Base-by-base conservation (phyloP, 108 stramenopile genomes). In the Nannochloropsis salina region DNA sequence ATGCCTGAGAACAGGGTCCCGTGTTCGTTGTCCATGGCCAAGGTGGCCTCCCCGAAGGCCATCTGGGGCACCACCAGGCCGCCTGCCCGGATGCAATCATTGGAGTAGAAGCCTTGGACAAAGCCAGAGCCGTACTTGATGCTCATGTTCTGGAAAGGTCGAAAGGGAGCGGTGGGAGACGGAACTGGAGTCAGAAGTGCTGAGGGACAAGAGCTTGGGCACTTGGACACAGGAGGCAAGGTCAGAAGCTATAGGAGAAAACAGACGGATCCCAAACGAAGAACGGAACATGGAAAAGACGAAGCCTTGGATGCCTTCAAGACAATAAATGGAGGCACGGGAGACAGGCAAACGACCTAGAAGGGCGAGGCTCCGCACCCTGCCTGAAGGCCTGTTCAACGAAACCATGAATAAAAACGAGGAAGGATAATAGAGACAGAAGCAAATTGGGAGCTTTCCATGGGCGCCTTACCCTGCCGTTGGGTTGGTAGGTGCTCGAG, bases 401-500 rank as follows among this genome's bases (percentile, higher is more conserved):
- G n/a, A 74, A 74, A n/a, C 61, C 15, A 74, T 1, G 4, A 74
- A n/a, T n/a, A 1, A 1, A 51, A 51, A 15, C 15, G 61, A 74
- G 61, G 61, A n/a, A 74, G 61, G 2, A 6, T n/a, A 2, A n/a
- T 15, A 74, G 61, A n/a, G 61, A 74, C 20, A n/a, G 2, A 74
- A n/a, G 6, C 20, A 74, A n/a, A 31, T 31, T 31, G 61, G 61
- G n/a, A 6, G 61, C 20, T 74, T 15, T n/a, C 20, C 61, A 74
- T n/a, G 0, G 61, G 20, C 61, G 20, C n/a, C 61, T 74, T 74
- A 74, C 61, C 61, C n/a, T 74, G 20, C 61, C 61, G n/a, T 74
- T 74, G 61, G 61, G 61, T n/a, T 74, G 61, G 61, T 74, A 74
- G 20, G 61, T 74, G 61, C 61, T 74, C 61, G 61, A 74, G 61